Evolutionary conservation across 306 rosid species (phyloP).

Genomic region (Acacia crassicarpa): DNA sequence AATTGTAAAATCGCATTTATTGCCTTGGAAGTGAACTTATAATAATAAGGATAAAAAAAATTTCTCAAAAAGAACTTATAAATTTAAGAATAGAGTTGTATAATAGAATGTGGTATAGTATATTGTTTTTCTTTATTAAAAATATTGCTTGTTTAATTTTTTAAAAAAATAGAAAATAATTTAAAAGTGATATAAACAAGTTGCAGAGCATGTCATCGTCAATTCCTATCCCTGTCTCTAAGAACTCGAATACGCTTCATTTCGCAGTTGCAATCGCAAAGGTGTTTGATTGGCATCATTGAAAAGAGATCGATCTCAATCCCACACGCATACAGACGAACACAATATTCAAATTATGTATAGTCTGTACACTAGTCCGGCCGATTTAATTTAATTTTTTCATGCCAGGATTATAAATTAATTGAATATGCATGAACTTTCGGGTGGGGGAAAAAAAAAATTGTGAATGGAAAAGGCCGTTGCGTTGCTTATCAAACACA

Average conservation of each 20-base stretch:
- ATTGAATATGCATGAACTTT: no score
- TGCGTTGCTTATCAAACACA: not conserved
- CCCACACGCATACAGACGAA: not conserved
- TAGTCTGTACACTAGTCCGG: not conserved
- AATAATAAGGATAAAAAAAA: no score
- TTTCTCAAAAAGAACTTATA: no score
- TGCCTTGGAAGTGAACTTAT: no score
- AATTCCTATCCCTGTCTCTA: not conserved
- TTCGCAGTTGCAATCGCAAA: not conserved
- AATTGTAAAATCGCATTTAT: no score
- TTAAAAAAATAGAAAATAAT: not conserved
- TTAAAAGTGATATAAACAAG: not conserved
- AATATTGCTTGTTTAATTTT: not conserved
- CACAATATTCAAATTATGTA: not conserved
- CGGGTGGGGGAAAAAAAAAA: not conserved
- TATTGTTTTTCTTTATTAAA: not conserved
- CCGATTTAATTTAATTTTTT: no score
- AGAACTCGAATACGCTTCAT: not conserved
- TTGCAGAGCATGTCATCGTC: not conserved
- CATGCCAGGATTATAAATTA: no score
- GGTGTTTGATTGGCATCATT: not conserved
- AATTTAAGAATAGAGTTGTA: no score
- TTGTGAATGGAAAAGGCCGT: not conserved
- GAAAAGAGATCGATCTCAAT: not conserved
- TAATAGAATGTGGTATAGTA: no score